phyloP scores from a whole-genome alignment of 2,329 filamentous ascomycete genomes.

The Cordyceps tenuipes region DNA sequence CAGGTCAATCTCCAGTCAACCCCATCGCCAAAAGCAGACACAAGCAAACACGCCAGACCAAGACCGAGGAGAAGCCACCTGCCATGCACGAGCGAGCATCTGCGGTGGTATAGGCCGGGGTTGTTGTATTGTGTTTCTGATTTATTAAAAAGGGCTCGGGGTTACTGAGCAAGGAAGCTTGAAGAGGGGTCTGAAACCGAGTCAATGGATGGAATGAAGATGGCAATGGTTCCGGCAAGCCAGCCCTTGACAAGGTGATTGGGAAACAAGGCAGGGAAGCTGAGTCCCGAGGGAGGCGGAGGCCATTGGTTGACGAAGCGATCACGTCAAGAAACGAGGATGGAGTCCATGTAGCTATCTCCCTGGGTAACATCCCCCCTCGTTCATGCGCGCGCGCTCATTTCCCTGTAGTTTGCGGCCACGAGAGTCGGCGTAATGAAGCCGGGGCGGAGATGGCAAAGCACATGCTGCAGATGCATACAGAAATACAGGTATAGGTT shows the following conservation, averaged over 20 bases:
- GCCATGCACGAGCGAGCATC: neutral
- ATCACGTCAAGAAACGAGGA: neutral
- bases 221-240: neutral
- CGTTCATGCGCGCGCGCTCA: neutral
- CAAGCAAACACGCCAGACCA: neutral
- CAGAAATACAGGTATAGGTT: neutral
- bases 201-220: neutral
- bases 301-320: neutral
- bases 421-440: neutral
- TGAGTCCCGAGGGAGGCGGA: too few species aligned
- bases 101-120: neutral
- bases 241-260: neutral
- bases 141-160: neutral
- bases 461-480: too few species aligned
- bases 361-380: neutral
- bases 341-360: neutral
- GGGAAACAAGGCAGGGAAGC: neutral
- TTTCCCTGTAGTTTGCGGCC: neutral
- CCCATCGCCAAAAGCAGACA: neutral
- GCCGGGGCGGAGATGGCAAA: constrained; percentile 1
- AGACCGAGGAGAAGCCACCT: neutral
- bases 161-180: neutral
- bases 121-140: neutral
- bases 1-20: neutral
- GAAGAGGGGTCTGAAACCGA: neutral